These are phyloP conservation scores for Buxus sempervirens DNA, from an alignment of 164 flowering plant species.

Conservation along the genomic window DNA sequence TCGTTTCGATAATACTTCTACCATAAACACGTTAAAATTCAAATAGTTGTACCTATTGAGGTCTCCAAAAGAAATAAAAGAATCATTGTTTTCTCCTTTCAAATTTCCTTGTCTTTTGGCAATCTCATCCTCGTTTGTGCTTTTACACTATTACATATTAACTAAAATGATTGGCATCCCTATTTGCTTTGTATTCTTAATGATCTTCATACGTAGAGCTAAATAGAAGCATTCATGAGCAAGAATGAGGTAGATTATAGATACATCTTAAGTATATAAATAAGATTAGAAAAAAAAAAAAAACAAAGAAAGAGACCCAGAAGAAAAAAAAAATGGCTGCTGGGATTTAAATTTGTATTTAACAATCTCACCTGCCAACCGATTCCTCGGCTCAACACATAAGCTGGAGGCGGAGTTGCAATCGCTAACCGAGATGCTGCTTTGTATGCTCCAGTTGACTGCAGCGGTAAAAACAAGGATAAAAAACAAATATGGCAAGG, in stretches of 20 bases:
- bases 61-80: neutral
- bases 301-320: no score
- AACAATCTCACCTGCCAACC: conserved; percentile 85
- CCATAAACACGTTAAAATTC: neutral
- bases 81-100: no score
- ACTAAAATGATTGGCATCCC: no score
- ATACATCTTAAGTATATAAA: no score
- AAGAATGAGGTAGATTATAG: no score
- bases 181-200: no score
- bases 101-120: no score
- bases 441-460: conserved; percentile 94
- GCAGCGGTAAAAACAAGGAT: conserved; percentile 21
- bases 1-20: neutral
- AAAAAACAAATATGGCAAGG: conserved; percentile 1
- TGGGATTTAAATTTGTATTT: neutral
- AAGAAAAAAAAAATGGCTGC: neutral
- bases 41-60: neutral
- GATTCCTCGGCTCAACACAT: conserved; percentile 95
- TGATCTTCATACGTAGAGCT: no score
- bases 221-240: no score
- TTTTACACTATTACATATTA: no score
- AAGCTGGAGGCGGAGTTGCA: conserved; percentile 98
- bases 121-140: no score
- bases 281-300: no score
- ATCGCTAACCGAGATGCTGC: conserved; percentile 97